Evolutionary conservation across 352 stramenopile species (phyloP).

Genomic region (Pythium sukuiense): DNA sequence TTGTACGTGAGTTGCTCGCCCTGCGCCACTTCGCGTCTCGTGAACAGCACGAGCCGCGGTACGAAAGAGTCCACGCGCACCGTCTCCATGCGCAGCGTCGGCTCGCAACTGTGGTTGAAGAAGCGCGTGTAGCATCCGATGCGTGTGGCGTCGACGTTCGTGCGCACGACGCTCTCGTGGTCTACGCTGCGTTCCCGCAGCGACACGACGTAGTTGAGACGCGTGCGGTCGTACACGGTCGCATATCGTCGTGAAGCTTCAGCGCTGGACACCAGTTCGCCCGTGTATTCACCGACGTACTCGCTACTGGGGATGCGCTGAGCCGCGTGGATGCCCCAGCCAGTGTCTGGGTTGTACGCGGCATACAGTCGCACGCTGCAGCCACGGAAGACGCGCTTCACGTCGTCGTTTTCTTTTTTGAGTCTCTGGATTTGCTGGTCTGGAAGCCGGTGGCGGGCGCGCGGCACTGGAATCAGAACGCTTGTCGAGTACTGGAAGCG

Average conservation of each 20-base stretch:
- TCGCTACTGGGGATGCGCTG: constrained; percentile 32
- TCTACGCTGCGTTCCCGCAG: constrained; percentile 37
- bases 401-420: constrained; percentile 19
- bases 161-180: constrained; percentile 36
- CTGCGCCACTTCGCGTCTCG: constrained; percentile 27
- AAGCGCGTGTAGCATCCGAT: constrained; percentile 66
- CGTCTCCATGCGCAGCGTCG: constrained; percentile 47
- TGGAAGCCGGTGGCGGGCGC: constrained; percentile 31
- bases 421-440: constrained; percentile 22
- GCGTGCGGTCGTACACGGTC: constrained; percentile 25
- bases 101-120: constrained; percentile 69
- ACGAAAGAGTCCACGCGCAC: constrained; percentile 61
- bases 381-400: constrained; percentile 28
- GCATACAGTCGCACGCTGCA: constrained; percentile 38
- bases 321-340: constrained; percentile 44
- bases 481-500: constrained; percentile 37
- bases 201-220: constrained; percentile 56
- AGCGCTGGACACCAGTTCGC: constrained; percentile 50
- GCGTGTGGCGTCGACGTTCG: constrained; percentile 57
- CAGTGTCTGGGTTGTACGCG: constrained; percentile 30
- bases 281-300: constrained; percentile 69
- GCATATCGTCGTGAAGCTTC: constrained; percentile 45
- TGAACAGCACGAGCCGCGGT: constrained; percentile 59
- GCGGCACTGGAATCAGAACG: constrained; percentile 29
- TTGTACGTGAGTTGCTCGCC: constrained; percentile 65